These are phyloP conservation scores for Funneliformis caledonium DNA, from an alignment of 371 early-diverging fungal species.

Conservation along the genomic window DNA sequence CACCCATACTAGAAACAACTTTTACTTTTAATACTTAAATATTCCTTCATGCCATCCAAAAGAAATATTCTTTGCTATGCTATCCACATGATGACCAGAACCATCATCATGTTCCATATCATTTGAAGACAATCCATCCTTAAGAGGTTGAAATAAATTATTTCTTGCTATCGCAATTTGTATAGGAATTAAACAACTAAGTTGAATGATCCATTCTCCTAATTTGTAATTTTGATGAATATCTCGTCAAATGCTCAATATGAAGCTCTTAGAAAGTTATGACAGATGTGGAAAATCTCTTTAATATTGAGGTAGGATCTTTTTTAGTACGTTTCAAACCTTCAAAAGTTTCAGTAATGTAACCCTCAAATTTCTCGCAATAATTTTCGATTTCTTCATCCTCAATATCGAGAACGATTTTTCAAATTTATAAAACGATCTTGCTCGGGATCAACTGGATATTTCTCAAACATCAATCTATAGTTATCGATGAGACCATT, in stretches of 20 bases:
- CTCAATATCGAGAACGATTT: constrained; percentile 5
- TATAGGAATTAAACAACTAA: constrained; percentile 14
- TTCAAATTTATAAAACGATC: background rate
- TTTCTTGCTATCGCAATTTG: constrained; percentile 23
- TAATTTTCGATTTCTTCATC: background rate
- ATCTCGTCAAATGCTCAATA: background rate
- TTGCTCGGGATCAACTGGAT: constrained; percentile 12
- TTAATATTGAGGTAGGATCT: background rate
- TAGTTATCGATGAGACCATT: constrained; percentile 23
- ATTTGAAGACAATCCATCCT: constrained; percentile 21
- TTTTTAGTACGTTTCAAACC: background rate
- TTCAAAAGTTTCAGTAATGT: background rate
- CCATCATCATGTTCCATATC: background rate
- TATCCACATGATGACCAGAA: background rate
- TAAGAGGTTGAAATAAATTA: constrained; percentile 11
- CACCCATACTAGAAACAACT: constrained; percentile 40
- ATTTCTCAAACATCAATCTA: background rate
- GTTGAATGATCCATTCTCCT: constrained; percentile 11
- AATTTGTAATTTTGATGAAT: background rate
- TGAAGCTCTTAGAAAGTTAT: background rate
- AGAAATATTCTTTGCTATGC: constrained; percentile 7
- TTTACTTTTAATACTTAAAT: constrained; percentile 20
- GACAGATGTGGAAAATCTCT: background rate
- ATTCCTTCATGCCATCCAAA: constrained; percentile 32
- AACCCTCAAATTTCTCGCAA: too few relatives aligned